Evolutionary conservation across 73 alveolate genomes (phyloP), one percentile per base, ranked within the genome.

Genomic region (Halteria grandinella): DNA sequence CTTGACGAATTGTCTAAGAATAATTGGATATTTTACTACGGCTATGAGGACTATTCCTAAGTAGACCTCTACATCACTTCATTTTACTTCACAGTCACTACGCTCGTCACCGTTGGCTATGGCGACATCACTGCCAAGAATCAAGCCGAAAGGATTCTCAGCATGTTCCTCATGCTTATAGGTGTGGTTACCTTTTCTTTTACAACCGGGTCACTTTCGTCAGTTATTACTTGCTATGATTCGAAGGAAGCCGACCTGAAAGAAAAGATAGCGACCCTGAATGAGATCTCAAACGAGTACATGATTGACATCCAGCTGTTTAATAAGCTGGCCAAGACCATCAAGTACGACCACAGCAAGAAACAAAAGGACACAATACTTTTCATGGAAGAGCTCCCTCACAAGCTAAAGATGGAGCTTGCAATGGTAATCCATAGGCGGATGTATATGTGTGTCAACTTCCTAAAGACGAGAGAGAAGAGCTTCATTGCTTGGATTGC

Each of bases 41-140:
- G 44, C 31, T 86, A 33, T 47, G 48, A 49, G 25, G 83, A 81
- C 27, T 7, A 17, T 34, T 34, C 37, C 21, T 25, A 32, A 52
- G 37, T 70, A 8, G 85, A 85, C 41, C 74, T 78, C 34, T 89
- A 89, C 83, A 79, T 78, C 1, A 40, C 83, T 15, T 55, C 96
- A 15, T 66, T 85, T 51, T 89, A 89, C 79, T 89, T 79, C 47
- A 77, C 92, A 12, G 54, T 89, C 47, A 89, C 92, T 47, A 85
- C 96, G 21, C 48, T 89, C 51, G 79, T 94, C 7, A 89, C 96
- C 7, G 96, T 89, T 43, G 96, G 96, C 27, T 89, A 89, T 54
- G 96, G 96, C 32, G 96, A 89, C 71, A 79, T 89, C 6, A 53
- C 55, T 4, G 60, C 79, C 43, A 47, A 48, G 53, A 47, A 77